Evolutionary conservation across 768 basidiomycete species (phyloP).

Genomic region (Floccularia luteovirens): DNA sequence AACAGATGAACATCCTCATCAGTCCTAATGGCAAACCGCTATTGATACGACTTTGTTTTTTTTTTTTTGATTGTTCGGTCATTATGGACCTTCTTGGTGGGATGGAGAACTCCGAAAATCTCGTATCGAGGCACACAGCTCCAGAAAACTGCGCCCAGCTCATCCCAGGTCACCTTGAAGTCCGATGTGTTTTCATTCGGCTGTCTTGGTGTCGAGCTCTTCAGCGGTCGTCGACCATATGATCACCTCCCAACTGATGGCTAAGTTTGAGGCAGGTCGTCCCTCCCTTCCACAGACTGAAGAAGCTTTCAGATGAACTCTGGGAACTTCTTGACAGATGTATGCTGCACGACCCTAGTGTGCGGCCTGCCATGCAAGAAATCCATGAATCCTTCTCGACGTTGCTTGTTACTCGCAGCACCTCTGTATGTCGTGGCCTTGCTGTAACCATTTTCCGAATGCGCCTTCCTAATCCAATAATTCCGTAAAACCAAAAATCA

Average conservation of each 20-base stretch:
- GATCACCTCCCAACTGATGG: constrained; percentile 1
- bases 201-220: too few species aligned
- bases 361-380: neutral
- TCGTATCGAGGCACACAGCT: neutral
- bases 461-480: too few species aligned
- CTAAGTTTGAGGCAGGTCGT: neutral
- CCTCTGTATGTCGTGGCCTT: too few species aligned
- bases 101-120: neutral
- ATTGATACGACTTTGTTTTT: too few species aligned
- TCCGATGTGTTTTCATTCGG: neutral
- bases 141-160: neutral
- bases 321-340: neutral
- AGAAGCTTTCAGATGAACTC: neutral
- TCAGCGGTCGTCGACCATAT: neutral
- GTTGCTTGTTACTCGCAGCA: too few species aligned
- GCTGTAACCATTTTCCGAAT: too few species aligned
- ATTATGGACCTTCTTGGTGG: neutral
- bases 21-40: neutral
- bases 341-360: neutral
- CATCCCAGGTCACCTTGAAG: neutral
- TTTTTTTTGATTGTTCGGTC: neutral
- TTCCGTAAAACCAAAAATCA: too few species aligned
- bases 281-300: neutral
- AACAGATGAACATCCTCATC: constrained; percentile 1
- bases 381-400: too few species aligned